Percentiles rank a stretch among this genome's conserved stretches.
Conservation (phyloP, 352 stramenopile species). For the Phytophthora ramorum region DNA sequence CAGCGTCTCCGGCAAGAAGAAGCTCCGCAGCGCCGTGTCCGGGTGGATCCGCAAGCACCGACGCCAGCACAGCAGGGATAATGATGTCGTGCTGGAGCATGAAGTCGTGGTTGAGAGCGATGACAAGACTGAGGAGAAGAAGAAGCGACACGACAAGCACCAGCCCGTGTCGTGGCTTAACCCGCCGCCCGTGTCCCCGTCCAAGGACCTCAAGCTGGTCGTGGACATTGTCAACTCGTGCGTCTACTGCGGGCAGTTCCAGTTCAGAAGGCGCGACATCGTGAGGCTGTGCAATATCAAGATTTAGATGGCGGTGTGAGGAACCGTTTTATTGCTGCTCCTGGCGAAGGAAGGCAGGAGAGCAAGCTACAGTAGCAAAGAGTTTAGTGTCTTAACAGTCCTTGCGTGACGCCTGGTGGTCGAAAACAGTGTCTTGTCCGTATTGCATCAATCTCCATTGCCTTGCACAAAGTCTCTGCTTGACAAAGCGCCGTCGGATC, state of each 20-base stretch:
- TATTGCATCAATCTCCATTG: constrained; percentile 6
- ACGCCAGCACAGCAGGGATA: constrained; percentile 21
- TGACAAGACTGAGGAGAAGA: constrained; percentile 17
- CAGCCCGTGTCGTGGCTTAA: constrained; percentile 50
- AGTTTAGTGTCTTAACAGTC: constrained; percentile 28
- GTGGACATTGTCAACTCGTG: constrained; percentile 77
- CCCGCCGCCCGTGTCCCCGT: constrained; percentile 50
- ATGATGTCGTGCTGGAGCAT: constrained; percentile 7
- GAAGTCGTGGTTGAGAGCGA: constrained; percentile 15
- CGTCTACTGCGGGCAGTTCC: constrained; percentile 61
- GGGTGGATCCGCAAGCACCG: constrained; percentile 40
- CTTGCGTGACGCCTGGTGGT: constrained; percentile 24
- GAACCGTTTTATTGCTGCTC: constrained; percentile 24
- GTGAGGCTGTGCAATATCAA: constrained; percentile 67
- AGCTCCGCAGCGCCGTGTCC: constrained; percentile 25
- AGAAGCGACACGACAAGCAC: constrained; percentile 7
- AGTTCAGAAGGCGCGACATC: constrained; percentile 60
- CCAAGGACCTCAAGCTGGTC: constrained; percentile 52
- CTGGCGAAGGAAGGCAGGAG: constrained; percentile 35
- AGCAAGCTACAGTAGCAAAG: constrained; percentile 5
- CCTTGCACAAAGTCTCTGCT: too few species aligned
- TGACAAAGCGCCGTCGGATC: too few species aligned
- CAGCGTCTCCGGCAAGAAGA: constrained; percentile 17
- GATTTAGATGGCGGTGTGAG: constrained; percentile 33
- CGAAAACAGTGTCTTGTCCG: constrained; percentile 28